A percentile compares a stretch with the other conserved stretches of the same genome.
These are phyloP conservation scores for Seminavis robusta DNA, from an alignment of 108 stramenopile genomes.

Conservation along the genomic window DNA sequence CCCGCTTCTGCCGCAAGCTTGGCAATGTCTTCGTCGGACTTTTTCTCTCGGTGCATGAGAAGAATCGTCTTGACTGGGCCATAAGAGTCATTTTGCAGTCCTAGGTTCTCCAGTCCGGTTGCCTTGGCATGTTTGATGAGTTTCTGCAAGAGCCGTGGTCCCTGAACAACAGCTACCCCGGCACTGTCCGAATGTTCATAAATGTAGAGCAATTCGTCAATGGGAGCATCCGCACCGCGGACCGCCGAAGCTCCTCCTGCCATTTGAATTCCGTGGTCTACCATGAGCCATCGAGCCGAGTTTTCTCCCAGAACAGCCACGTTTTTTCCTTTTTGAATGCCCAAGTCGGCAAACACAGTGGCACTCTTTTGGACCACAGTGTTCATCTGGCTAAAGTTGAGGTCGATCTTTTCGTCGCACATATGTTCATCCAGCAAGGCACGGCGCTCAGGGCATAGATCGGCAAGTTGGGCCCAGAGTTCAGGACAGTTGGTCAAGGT, in stretches of 20 bases:
- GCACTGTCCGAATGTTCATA: slow-evolving; percentile 89
- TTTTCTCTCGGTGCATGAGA: slow-evolving; percentile 72
- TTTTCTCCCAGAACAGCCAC: slow-evolving; percentile 86
- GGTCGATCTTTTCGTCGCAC: slow-evolving; percentile 61
- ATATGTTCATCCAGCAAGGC: slow-evolving; percentile 80
- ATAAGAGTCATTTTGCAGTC: slow-evolving; percentile 63
- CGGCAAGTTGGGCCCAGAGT: slow-evolving; percentile 64
- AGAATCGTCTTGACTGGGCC: slow-evolving; percentile 67
- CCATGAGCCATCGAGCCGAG: slow-evolving; percentile 79
- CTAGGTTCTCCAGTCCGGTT: slow-evolving; percentile 41
- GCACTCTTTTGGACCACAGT: slow-evolving; percentile 53
- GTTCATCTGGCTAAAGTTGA: slow-evolving; percentile 65
- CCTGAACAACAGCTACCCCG: slow-evolving; percentile 76
- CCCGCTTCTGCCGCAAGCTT: slow-evolving; percentile 39
- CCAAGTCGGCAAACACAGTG: slow-evolving; percentile 51
- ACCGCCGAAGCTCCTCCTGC: slow-evolving; percentile 82
- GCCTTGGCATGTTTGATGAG: slow-evolving; percentile 59
- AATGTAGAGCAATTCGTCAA: slow-evolving; percentile 84
- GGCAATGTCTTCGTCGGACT: slow-evolving; percentile 48
- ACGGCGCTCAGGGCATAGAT: slow-evolving; percentile 46
- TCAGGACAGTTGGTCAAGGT: slow-evolving; percentile 55
- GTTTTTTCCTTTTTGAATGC: slow-evolving; percentile 60
- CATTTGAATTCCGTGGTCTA: slow-evolving; percentile 81
- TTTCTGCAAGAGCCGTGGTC: slow-evolving; percentile 57
- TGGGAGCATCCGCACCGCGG: slow-evolving; percentile 83